Conservation (phyloP, 345 rosid species). For the Gossypium herbaceum region DNA sequence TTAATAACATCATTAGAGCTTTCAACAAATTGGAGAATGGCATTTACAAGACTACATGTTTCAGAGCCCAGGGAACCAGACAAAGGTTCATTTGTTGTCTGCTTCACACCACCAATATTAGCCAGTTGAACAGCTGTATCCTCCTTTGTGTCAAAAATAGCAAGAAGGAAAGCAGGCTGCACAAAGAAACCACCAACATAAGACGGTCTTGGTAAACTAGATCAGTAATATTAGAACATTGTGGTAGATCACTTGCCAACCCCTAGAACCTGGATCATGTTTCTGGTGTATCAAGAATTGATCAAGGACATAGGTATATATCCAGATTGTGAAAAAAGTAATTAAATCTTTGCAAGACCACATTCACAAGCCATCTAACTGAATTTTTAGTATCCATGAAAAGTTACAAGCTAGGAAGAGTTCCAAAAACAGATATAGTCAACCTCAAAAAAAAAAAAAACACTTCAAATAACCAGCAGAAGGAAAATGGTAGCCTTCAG, state of each 20-base stretch:
- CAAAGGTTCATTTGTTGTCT: slow-evolving; percentile 35
- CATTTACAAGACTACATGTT: slow-evolving; percentile 46
- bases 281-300: background rate
- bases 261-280: background rate
- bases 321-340: background rate
- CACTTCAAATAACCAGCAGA: background rate
- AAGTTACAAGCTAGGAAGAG: slow-evolving; percentile 5
- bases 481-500: background rate
- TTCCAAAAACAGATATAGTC: background rate
- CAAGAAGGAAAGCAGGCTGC: slow-evolving; percentile 84
- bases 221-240: slow-evolving; percentile 1
- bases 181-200: slow-evolving; percentile 23
- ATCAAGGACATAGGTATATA: background rate
- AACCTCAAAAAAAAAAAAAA: background rate
- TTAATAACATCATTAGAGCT: slow-evolving; percentile 54
- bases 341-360: background rate
- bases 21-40: slow-evolving; percentile 46
- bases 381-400: background rate
- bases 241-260: background rate
- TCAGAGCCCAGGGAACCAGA: slow-evolving; percentile 24
- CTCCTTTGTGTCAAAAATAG: slow-evolving; percentile 45
- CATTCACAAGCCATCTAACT: background rate
- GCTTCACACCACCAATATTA: slow-evolving; percentile 30
- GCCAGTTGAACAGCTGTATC: slow-evolving; percentile 28
- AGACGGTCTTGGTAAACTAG: background rate